These are phyloP conservation scores for Sporobolomyces pararoseus DNA, from an alignment of 768 basidiomycete species.

Conservation along the genomic window DNA sequence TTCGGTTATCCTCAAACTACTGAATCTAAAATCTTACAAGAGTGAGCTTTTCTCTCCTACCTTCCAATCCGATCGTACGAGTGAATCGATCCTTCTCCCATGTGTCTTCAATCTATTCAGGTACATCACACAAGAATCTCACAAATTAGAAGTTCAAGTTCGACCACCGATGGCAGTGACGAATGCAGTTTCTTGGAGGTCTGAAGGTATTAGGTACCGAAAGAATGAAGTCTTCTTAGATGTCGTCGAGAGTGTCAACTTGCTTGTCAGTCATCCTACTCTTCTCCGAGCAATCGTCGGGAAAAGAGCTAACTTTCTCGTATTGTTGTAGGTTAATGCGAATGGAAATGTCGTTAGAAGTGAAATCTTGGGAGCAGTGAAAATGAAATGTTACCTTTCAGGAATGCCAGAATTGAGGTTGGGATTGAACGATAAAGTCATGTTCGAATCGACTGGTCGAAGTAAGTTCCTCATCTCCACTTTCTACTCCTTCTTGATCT, in stretches of 20 bases:
- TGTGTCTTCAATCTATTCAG: no score
- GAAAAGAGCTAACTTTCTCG: background rate
- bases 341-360: conserved; percentile 95
- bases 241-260: conserved; percentile 94
- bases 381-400: conserved; percentile 99
- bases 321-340: conserved; percentile 71
- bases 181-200: conserved; percentile 97
- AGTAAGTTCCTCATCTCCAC: conserved; percentile 57
- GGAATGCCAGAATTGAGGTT: conserved; percentile 98
- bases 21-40: conserved; percentile 97
- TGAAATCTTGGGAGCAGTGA: conserved; percentile 95
- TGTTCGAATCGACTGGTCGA: conserved; percentile 96
- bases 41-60: conserved; percentile 52
- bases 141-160: conserved; percentile 82
- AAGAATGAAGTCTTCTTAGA: conserved; percentile 99
- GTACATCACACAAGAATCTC: conserved; percentile 96
- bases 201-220: conserved; percentile 91
- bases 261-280: conserved; percentile 63
- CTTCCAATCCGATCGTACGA: no score
- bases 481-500: conserved; percentile 1
- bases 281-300: background rate
- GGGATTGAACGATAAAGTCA: conserved; percentile 97
- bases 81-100: no score
- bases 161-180: conserved; percentile 95
- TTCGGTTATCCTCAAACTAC: conserved; percentile 99